Evolutionary conservation across 2,329 filamentous ascomycete species (phyloP).

Genomic region (Malbranchea zuffiana): DNA sequence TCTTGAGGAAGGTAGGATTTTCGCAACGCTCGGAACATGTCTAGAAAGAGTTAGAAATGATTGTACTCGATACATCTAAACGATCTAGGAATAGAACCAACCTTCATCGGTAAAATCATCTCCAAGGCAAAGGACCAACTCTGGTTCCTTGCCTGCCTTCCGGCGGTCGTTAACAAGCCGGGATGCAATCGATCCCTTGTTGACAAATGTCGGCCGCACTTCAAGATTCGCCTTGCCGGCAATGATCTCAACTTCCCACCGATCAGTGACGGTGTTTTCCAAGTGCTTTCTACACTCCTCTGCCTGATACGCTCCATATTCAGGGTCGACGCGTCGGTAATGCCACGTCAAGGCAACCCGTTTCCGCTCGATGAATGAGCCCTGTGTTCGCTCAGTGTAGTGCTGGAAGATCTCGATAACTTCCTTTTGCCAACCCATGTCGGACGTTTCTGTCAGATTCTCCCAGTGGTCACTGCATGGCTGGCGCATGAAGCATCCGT

Average conservation of each 20-base stretch:
- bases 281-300: conserved; percentile 72
- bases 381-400: conserved; percentile 77
- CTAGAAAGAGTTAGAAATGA: conserved; percentile 21
- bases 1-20: conserved; percentile 46
- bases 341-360: conserved; percentile 95
- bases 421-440: conserved; percentile 88
- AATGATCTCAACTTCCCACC: conserved; percentile 94
- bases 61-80: background rate
- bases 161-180: conserved; percentile 63
- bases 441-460: conserved; percentile 72
- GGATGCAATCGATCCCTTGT: conserved; percentile 93
- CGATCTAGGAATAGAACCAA: conserved; percentile 30
- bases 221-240: conserved; percentile 92
- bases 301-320: conserved; percentile 70
- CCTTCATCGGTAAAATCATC: conserved; percentile 98
- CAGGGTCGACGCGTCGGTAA: conserved; percentile 81
- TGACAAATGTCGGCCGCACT: conserved; percentile 91
- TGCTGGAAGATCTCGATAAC: conserved; percentile 76
- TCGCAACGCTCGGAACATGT: conserved; percentile 72
- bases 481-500: conserved; percentile 86
- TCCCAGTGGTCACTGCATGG: conserved; percentile 71
- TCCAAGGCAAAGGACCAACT: conserved; percentile 82
- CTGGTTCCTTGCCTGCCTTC: conserved; percentile 48
- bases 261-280: conserved; percentile 61
- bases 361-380: conserved; percentile 89